Conservation (phyloP, 345 rosid genomes). For the Brassica carinata region DNA sequence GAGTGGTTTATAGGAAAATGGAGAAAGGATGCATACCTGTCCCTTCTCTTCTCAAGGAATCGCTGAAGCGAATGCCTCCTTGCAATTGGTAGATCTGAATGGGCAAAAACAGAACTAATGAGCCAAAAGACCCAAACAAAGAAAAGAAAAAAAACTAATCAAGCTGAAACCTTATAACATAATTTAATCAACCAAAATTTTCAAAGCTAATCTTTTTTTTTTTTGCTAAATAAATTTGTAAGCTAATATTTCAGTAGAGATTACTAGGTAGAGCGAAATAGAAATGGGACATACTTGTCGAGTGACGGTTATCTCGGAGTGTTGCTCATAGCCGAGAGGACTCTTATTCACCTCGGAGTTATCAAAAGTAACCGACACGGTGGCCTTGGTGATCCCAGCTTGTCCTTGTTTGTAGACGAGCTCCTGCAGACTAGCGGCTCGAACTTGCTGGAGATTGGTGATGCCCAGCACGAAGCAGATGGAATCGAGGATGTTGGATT, state of each 20-base stretch:
- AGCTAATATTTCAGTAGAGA: neutral
- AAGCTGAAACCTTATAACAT: neutral
- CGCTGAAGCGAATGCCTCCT: slow-evolving; percentile 93
- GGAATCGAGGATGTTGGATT: slow-evolving; percentile 93
- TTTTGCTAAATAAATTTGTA: neutral
- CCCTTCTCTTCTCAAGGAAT: slow-evolving; percentile 86
- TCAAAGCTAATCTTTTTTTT: too few species aligned
- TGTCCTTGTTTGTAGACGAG: slow-evolving; percentile 99
- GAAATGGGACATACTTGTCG: slow-evolving; percentile 62
- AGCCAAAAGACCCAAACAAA: slow-evolving; percentile 9
- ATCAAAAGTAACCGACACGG: slow-evolving; percentile 88
- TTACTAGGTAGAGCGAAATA: neutral
- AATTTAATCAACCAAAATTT: neutral
- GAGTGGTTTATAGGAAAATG: neutral
- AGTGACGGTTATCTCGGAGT: slow-evolving; percentile 87
- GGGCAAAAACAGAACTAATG: neutral
- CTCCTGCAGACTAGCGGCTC: slow-evolving; percentile 95
- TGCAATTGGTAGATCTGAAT: slow-evolving; percentile 75
- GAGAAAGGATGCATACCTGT: slow-evolving; percentile 55
- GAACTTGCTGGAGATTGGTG: slow-evolving; percentile 96
- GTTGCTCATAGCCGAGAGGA: slow-evolving; percentile 90
- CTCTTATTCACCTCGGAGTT: slow-evolving; percentile 74
- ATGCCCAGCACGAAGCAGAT: slow-evolving; percentile 97
- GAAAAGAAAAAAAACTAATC: neutral
- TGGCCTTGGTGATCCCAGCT: slow-evolving; percentile 96